Conservation (phyloP, 306 rosid genomes). For the Quercus agrifolia region DNA sequence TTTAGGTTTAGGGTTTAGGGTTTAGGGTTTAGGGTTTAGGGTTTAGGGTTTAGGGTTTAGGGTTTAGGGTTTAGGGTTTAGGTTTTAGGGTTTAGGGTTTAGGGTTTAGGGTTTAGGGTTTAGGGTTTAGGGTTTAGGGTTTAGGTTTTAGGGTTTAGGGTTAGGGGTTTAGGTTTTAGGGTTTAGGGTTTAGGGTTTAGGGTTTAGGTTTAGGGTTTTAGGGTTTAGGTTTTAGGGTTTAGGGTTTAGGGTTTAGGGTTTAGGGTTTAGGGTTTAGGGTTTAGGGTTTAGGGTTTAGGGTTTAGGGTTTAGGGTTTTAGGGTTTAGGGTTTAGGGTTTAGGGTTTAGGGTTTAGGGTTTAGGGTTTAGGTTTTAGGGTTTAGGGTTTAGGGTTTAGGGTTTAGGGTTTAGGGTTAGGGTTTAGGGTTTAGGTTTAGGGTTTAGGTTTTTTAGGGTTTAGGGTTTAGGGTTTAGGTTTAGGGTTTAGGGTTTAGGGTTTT, state of each 20-base stretch:
- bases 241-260: background rate
- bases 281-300: background rate
- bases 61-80: background rate
- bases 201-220: background rate
- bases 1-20: background rate
- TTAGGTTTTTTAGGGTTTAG: no score
- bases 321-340: background rate
- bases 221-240: background rate
- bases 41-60: background rate
- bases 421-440: background rate
- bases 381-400: background rate
- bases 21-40: background rate
- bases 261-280: background rate
- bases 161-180: background rate
- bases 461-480: no score
- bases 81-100: background rate
- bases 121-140: background rate
- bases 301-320: background rate
- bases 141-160: background rate
- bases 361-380: background rate
- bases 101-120: background rate
- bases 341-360: background rate
- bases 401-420: background rate
- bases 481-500: no score
- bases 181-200: background rate